These are phyloP conservation scores for Cerrena zonata DNA, from an alignment of 1,284 basidiomycete species.

Conservation along the genomic window DNA sequence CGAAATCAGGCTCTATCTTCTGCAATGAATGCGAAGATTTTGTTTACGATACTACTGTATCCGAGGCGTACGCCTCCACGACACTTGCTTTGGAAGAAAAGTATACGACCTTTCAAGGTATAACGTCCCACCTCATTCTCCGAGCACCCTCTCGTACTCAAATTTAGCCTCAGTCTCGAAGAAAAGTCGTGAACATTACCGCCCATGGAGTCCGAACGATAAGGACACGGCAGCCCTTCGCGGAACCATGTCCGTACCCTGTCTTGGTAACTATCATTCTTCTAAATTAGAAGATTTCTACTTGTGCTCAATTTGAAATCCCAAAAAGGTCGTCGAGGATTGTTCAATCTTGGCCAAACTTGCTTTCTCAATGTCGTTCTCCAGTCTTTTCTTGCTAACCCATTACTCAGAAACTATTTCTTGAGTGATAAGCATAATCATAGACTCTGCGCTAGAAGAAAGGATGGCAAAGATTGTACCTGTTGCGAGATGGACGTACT, in stretches of 20 bases:
- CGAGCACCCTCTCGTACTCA: not conserved
- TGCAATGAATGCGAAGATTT: slow-evolving; percentile 58
- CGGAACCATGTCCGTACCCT: slow-evolving; percentile 41
- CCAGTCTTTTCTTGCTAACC: slow-evolving; percentile 91
- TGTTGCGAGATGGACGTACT: slow-evolving; percentile 94
- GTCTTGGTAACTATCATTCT: slow-evolving; percentile 46
- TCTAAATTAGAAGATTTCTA: not conserved
- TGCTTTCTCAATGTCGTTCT: slow-evolving; percentile 93
- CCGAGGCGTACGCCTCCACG: slow-evolving; percentile 32
- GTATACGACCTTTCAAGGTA: slow-evolving; percentile 43
- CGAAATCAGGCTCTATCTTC: slow-evolving; percentile 51
- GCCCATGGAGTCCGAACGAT: slow-evolving; percentile 37
- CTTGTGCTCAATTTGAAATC: not conserved
- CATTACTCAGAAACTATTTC: slow-evolving; percentile 85
- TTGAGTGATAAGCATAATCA: slow-evolving; percentile 81
- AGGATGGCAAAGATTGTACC: slow-evolving; percentile 72
- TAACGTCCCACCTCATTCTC: slow-evolving; percentile 1
- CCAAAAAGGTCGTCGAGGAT: slow-evolving; percentile 76
- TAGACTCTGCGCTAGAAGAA: slow-evolving; percentile 45
- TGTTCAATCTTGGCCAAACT: slow-evolving; percentile 90
- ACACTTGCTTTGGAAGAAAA: slow-evolving; percentile 46
- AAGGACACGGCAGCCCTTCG: slow-evolving; percentile 35
- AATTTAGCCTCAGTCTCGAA: slow-evolving; percentile 31
- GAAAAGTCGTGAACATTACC: slow-evolving; percentile 38
- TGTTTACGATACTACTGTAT: slow-evolving; percentile 44